Base-by-base conservation (phyloP, 306 rosid species). In the Clitoria ternatea region DNA sequence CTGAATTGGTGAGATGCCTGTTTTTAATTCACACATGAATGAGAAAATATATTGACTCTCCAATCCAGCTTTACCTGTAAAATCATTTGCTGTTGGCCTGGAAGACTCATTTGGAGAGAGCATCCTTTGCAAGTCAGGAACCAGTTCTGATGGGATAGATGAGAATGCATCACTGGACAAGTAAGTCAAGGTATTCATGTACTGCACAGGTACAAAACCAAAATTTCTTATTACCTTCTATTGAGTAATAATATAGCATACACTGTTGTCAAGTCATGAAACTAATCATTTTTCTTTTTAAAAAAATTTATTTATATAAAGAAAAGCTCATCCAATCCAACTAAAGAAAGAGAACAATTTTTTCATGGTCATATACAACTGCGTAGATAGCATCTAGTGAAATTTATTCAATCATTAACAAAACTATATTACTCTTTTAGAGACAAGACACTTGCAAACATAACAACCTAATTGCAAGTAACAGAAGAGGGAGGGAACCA, bases 91-190 rank as follows among this genome's bases (percentile, higher is more conserved):
- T 35, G 90, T 77, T 75, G 97, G 97, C 81, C 97, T 82, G 65
- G 85, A 80, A 80, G 96, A 85, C 72, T 89, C 99, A 78, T 91
- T 91, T 66, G 82, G 69, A 77, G 99, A 95, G 13, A 95, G 87
- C 97, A 95, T 89, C 86, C 92, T 85, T 77, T 89, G 91, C 88
- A 95, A 82, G 78, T 95, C 97, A 77, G 88, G 85, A 81, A 91
- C 92, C 44, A 95, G 82, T 73, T 95, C 97, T 17, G 83, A 54
- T 19, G 99, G 97, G 77, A 95, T 83, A 20, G 91, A 72, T 54
- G 97, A 88, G 82, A 95, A 95, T 29, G 96, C 87, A 61, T 87
- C 99, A 68, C 83, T 87, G 73, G 97, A 85, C 84, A 95, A 83
- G 89, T 95, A 95, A 76, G 82, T 95, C 87, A 95, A 77, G 70